Percentiles rank a stretch among this genome's conserved stretches.
Evolutionary conservation across 164 flowering plant genomes (phyloP).

Genomic region (Macadamia integrifolia): DNA sequence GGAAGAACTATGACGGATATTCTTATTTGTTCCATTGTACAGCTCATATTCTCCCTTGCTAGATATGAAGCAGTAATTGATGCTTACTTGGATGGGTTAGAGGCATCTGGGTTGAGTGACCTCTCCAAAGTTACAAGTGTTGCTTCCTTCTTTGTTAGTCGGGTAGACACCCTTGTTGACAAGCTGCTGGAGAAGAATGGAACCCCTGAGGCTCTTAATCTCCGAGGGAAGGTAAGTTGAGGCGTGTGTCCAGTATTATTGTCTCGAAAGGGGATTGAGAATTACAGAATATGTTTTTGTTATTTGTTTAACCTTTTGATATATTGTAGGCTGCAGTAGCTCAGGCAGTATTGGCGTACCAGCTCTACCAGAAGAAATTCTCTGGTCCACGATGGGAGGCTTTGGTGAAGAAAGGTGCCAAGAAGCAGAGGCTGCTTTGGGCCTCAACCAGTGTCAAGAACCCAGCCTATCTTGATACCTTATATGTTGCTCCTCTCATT

Average conservation of each 20-base stretch:
- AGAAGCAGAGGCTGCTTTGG: constrained; percentile 99
- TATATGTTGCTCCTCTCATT: constrained; percentile 91
- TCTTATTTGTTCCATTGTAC: constrained; percentile 14
- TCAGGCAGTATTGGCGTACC: constrained; percentile 91
- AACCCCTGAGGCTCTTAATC: constrained; percentile 88
- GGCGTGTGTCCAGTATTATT: neutral
- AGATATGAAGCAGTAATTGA: constrained; percentile 97
- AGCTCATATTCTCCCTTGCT: constrained; percentile 93
- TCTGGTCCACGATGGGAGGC: constrained; percentile 99
- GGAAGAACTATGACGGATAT: too few species aligned
- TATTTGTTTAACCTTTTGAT: neutral
- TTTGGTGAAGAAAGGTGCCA: constrained; percentile 95
- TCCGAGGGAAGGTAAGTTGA: constrained; percentile 80
- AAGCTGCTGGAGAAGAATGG: constrained; percentile 93
- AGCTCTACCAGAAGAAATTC: constrained; percentile 94
- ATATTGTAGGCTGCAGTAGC: constrained; percentile 89
- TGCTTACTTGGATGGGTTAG: constrained; percentile 98
- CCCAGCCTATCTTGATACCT: constrained; percentile 89
- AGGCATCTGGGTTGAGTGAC: constrained; percentile 83
- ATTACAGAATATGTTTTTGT: neutral
- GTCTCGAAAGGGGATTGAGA: neutral
- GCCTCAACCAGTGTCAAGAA: constrained; percentile 98
- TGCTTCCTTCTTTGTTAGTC: constrained; percentile 98
- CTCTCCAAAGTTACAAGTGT: constrained; percentile 97
- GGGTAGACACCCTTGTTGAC: constrained; percentile 92